These are phyloP conservation scores for Macrolepiota albuminosa DNA, from an alignment of 768 basidiomycete species.

Conservation along the genomic window DNA sequence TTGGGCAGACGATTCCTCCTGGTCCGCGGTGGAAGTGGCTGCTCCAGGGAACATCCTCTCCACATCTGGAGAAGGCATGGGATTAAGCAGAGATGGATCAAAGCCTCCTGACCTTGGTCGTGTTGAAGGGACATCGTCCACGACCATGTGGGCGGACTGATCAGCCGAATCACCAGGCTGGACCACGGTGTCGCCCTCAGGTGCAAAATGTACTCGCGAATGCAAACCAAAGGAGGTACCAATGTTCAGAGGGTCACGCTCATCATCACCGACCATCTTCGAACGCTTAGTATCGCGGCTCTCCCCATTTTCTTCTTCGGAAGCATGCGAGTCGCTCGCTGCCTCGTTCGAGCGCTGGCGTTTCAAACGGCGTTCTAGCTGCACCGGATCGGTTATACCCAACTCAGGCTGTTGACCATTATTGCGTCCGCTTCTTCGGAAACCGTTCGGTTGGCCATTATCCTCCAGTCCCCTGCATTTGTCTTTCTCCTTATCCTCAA, in stretches of 20 bases:
- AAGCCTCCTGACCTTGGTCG: constrained; percentile 36
- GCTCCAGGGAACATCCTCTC: constrained; percentile 17
- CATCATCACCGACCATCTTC: constrained; percentile 42
- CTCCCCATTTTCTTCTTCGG: constrained; percentile 48
- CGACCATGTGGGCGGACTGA: constrained; percentile 27
- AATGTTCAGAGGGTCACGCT: constrained; percentile 46
- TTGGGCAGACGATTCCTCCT: constrained; percentile 1
- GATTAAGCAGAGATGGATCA: constrained; percentile 50
- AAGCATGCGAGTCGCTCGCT: constrained; percentile 43
- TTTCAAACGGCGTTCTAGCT: constrained; percentile 73
- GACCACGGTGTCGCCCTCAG: constrained; percentile 24
- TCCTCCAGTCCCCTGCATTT: constrained; percentile 24
- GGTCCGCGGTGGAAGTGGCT: constrained; percentile 3
- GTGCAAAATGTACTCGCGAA: constrained; percentile 48
- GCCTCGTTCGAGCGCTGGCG: constrained; percentile 58
- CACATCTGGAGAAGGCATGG: constrained; percentile 31
- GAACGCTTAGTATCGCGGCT: constrained; percentile 55
- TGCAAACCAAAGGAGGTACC: constrained; percentile 28
- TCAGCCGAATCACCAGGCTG: background rate
- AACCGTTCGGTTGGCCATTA: constrained; percentile 40
- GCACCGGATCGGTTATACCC: constrained; percentile 67
- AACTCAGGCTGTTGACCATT: constrained; percentile 72
- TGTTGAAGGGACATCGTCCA: constrained; percentile 26
- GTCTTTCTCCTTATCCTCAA: constrained; percentile 32
- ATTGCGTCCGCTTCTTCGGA: constrained; percentile 66